phyloP scores from a whole-genome alignment of 2,329 filamentous ascomycete species.

The Keithomyces neogunnii region DNA sequence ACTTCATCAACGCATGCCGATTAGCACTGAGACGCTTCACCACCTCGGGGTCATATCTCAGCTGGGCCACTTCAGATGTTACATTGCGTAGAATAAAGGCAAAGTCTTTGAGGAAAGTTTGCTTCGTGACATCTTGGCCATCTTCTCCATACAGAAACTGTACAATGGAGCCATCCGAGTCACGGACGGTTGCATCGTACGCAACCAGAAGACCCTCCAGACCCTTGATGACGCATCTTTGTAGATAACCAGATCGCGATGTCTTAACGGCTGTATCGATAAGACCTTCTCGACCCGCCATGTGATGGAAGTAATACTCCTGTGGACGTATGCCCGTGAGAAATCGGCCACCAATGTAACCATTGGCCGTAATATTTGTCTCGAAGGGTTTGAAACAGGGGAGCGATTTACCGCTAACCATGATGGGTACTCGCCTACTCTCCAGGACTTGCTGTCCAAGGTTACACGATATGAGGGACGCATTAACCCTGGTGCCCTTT shows the following conservation, averaged over 20 bases:
- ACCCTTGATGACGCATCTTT: slow-evolving; percentile 95
- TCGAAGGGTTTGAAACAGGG: slow-evolving; percentile 93
- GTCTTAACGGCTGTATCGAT: slow-evolving; percentile 99
- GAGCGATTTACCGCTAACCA: slow-evolving; percentile 95
- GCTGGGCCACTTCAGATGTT: slow-evolving; percentile 66
- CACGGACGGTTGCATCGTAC: slow-evolving; percentile 90
- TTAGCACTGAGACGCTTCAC: slow-evolving; percentile 38
- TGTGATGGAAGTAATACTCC: slow-evolving; percentile 99
- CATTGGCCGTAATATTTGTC: slow-evolving; percentile 78
- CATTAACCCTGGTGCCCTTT: slow-evolving; percentile 88
- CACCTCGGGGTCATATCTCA: slow-evolving; percentile 54
- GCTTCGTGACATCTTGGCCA: slow-evolving; percentile 87
- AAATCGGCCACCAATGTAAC: slow-evolving; percentile 92
- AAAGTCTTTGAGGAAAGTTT: slow-evolving; percentile 85
- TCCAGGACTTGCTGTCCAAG: slow-evolving; percentile 94
- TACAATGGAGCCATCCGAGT: slow-evolving; percentile 85
- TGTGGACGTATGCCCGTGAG: slow-evolving; percentile 95
- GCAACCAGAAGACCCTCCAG: slow-evolving; percentile 91
- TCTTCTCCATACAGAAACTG: slow-evolving; percentile 98
- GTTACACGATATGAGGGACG: slow-evolving; percentile 95
- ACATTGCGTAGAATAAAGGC: slow-evolving; percentile 85
- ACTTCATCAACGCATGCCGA: slow-evolving; percentile 57
- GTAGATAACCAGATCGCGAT: slow-evolving; percentile 89
- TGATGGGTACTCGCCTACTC: slow-evolving; percentile 86
- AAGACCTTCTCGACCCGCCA: slow-evolving; percentile 95